A percentile compares a stretch with the other conserved stretches of the same genome.
Evolutionary conservation across 148 eudicot genomes (phyloP).

Genomic region (Diospyros lotus): DNA sequence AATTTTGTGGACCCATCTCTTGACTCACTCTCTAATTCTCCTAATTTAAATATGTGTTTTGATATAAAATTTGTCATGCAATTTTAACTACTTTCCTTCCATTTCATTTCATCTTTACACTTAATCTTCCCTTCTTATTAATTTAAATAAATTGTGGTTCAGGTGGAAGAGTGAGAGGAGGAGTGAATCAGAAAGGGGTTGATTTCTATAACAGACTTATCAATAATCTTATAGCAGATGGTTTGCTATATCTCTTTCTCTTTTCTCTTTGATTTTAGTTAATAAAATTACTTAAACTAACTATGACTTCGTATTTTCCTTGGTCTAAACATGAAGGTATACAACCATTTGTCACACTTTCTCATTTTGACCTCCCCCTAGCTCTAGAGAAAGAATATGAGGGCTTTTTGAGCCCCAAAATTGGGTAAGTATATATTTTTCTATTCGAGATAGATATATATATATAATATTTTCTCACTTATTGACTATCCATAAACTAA

Average conservation of each 20-base stretch:
- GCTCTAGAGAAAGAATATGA: conserved; percentile 1
- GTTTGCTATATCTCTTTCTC: conserved; percentile 15
- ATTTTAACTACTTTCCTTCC: neutral
- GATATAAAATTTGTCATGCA: too few species aligned
- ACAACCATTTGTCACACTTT: neutral
- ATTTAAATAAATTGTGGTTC: neutral
- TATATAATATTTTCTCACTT: neutral
- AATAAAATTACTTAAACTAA: too few species aligned
- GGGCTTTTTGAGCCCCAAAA: neutral
- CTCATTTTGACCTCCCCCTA: conserved; percentile 9
- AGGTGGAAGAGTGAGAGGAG: conserved; percentile 37
- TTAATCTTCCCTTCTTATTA: neutral
- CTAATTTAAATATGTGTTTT: neutral
- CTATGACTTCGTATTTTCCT: too few species aligned
- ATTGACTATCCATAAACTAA: too few species aligned
- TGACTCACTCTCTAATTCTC: too few species aligned
- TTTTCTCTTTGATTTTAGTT: neutral
- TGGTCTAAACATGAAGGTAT: neutral
- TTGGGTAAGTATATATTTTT: neutral
- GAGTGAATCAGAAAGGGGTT: conserved; percentile 42
- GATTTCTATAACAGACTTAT: conserved; percentile 41
- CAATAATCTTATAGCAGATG: conserved; percentile 39
- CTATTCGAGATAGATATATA: neutral
- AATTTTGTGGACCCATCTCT: too few species aligned
- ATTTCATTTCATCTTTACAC: neutral